These are phyloP conservation scores for Diaporthe sp. DNA, from an alignment of 2,329 filamentous ascomycete genomes.

Conservation along the genomic window DNA sequence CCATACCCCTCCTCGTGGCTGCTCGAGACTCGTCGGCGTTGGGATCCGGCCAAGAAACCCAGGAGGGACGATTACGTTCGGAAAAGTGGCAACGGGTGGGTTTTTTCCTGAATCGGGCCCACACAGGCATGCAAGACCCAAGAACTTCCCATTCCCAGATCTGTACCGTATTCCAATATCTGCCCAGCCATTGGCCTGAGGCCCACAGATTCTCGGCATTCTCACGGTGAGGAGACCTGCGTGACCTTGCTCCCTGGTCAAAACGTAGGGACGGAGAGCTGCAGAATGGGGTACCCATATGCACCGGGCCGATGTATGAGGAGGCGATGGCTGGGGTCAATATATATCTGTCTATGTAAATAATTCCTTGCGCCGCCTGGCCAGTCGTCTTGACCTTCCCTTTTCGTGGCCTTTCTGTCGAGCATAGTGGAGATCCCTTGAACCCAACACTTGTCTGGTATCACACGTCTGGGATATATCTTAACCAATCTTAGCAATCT, in stretches of 20 bases:
- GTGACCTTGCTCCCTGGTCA: slow-evolving; percentile 17
- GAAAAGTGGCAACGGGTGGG: slow-evolving; percentile 25
- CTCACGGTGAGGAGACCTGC: slow-evolving; percentile 15
- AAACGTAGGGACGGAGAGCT: slow-evolving; percentile 38
- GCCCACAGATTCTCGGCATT: slow-evolving; percentile 29
- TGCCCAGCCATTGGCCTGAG: slow-evolving; percentile 9
- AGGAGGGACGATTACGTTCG: slow-evolving; percentile 19
- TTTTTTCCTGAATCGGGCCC: slow-evolving; percentile 11
- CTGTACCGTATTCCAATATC: slow-evolving; percentile 27
- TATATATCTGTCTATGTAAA: slow-evolving; percentile 7
- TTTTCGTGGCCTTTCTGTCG: neutral
- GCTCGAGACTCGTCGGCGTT: slow-evolving; percentile 13
- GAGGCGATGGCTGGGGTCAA: neutral
- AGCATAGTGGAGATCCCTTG: neutral
- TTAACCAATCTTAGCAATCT: neutral
- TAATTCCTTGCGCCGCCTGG: neutral
- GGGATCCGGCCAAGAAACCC: slow-evolving; percentile 6
- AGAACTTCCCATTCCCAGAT: slow-evolving; percentile 11
- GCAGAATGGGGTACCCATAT: slow-evolving; percentile 22
- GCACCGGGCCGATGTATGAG: slow-evolving; percentile 23
- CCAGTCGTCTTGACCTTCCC: neutral
- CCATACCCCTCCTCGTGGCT: neutral
- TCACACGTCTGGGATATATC: neutral
- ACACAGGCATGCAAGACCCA: slow-evolving; percentile 9
- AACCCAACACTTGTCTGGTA: neutral